A percentile compares a stretch with the other conserved stretches of the same genome.
Conservation (phyloP, 805 yeast genomes). For the Kuraishia piskuri region DNA sequence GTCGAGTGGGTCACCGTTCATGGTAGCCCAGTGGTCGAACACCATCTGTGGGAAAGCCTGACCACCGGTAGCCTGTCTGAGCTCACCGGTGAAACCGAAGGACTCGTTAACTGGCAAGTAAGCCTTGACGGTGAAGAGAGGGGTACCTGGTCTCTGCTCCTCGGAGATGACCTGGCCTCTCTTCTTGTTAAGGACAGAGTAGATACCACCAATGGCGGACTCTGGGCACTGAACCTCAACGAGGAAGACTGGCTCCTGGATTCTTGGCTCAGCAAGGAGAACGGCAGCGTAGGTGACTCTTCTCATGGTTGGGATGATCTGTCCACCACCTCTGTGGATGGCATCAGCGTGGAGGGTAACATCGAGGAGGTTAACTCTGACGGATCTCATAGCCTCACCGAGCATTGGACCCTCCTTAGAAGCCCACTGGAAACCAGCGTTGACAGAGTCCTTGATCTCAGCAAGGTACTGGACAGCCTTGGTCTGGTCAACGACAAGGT, state of each 20-base stretch:
- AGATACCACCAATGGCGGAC: slow-evolving; percentile 99
- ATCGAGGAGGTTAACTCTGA: slow-evolving; percentile 96
- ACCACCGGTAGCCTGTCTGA: slow-evolving; percentile 99
- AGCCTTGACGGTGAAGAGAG: slow-evolving; percentile 99
- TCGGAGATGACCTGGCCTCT: slow-evolving; percentile 99
- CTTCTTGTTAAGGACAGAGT: slow-evolving; percentile 98
- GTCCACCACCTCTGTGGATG: slow-evolving; percentile 99
- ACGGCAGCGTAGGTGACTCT: slow-evolving; percentile 98
- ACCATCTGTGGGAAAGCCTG: slow-evolving; percentile 99
- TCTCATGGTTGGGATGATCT: slow-evolving; percentile 99
- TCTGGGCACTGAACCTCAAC: slow-evolving; percentile 99
- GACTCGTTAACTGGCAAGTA: slow-evolving; percentile 99
- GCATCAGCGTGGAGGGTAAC: slow-evolving; percentile 99
- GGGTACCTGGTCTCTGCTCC: slow-evolving; percentile 99
- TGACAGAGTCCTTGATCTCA: slow-evolving; percentile 99
- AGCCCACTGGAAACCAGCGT: slow-evolving; percentile 99
- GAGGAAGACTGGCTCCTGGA: slow-evolving; percentile 98
- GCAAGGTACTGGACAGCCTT: slow-evolving; percentile 98
- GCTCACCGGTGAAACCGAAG: slow-evolving; percentile 99
- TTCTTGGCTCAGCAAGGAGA: slow-evolving; percentile 97
- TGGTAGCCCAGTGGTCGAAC: slow-evolving; percentile 95
- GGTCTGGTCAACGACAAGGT: slow-evolving; percentile 98
- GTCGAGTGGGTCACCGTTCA: slow-evolving; percentile 90
- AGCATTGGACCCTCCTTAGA: slow-evolving; percentile 98
- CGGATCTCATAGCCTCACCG: slow-evolving; percentile 94